A percentile compares a stretch with the other conserved stretches of the same genome.
Conservation (phyloP, 2,329 filamentous ascomycete species). For the Alternaria sp. region DNA sequence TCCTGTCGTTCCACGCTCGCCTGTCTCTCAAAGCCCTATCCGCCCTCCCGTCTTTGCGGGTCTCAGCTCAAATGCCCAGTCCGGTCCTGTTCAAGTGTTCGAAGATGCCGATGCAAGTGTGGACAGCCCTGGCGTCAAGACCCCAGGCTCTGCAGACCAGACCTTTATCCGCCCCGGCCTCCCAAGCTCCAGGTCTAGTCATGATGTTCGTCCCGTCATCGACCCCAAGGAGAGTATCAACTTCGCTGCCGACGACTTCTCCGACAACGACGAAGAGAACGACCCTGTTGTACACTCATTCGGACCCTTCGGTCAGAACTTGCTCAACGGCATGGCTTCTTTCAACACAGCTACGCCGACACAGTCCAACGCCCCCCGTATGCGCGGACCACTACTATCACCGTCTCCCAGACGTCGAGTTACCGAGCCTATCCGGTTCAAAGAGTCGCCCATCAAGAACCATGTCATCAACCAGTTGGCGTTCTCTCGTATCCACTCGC, state of each 20-base stretch:
- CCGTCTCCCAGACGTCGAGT: slow-evolving; percentile 41
- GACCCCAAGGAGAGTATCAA: slow-evolving; percentile 35
- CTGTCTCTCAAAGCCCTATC: slow-evolving; percentile 74
- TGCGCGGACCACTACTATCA: slow-evolving; percentile 34
- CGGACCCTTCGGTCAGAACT: slow-evolving; percentile 84
- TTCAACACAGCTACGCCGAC: slow-evolving; percentile 71
- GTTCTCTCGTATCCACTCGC: slow-evolving; percentile 90
- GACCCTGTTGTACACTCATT: slow-evolving; percentile 93
- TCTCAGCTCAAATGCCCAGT: slow-evolving; percentile 40
- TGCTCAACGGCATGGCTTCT: slow-evolving; percentile 81
- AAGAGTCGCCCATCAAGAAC: slow-evolving; percentile 67
- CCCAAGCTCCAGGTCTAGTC: slow-evolving; percentile 30
- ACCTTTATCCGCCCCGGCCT: slow-evolving; percentile 41
- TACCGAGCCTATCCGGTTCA: slow-evolving; percentile 36
- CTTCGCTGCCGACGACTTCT: slow-evolving; percentile 65
- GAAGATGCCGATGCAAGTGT: slow-evolving; percentile 47
- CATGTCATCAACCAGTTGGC: slow-evolving; percentile 95
- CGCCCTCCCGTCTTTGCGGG: slow-evolving; percentile 52
- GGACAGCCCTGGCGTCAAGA: slow-evolving; percentile 26
- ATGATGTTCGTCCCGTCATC: slow-evolving; percentile 16
- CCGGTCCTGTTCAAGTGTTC: slow-evolving; percentile 44
- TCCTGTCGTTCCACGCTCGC: slow-evolving; percentile 73
- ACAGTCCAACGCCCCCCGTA: slow-evolving; percentile 38
- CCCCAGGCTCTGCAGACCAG: slow-evolving; percentile 32
- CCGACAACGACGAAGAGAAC: slow-evolving; percentile 85